Evolutionary conservation across 345 rosid genomes (phyloP).

Genomic region (Citrus maxima): DNA sequence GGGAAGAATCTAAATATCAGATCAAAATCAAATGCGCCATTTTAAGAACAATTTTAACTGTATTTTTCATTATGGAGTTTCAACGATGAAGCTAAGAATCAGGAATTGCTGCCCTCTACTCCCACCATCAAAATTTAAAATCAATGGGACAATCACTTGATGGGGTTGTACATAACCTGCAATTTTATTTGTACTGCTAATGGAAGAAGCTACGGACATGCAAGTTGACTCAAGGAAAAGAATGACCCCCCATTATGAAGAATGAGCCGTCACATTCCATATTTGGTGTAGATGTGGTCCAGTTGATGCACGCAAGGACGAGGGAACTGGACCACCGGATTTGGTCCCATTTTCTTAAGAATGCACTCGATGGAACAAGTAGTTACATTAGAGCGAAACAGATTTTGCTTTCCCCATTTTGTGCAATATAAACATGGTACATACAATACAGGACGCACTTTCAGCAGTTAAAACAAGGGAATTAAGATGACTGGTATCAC

Average conservation of each 20-base stretch:
- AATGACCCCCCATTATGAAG: not conserved
- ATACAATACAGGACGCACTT: no score
- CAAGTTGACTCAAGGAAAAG: not conserved
- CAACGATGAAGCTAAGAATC: not conserved
- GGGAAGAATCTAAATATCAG: not conserved
- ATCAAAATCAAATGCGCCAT: no score
- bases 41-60: not conserved
- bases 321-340: constrained; percentile 20
- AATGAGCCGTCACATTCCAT: not conserved
- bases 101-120: not conserved
- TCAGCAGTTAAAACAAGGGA: no score
- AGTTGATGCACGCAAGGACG: not conserved
- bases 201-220: not conserved
- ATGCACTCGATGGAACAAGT: no score
- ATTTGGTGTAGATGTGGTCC: constrained; percentile 22
- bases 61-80: not conserved
- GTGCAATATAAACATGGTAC: no score
- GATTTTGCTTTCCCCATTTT: no score
- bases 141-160: not conserved
- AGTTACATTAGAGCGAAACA: no score
- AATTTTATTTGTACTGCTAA: not conserved
- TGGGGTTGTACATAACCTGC: not conserved
- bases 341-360: not conserved
- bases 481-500: no score
- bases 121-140: not conserved